Conservation (phyloP, 768 basidiomycete genomes). For the Coprinopsis sp. region DNA sequence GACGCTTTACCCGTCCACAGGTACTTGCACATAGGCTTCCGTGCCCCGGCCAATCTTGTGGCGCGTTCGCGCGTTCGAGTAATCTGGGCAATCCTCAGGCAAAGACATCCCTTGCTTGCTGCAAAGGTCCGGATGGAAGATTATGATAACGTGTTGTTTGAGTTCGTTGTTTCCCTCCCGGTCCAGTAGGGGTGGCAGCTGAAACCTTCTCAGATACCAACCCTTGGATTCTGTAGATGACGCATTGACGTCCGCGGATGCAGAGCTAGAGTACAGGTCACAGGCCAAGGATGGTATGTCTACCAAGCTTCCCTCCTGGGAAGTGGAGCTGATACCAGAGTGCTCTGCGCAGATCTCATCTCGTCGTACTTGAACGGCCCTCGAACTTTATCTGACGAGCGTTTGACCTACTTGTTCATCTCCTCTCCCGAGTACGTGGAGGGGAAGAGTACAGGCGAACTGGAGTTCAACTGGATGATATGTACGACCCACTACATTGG, state of each 20-base stretch:
- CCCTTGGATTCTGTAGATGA: slow-evolving; percentile 38
- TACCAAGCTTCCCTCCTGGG: not conserved
- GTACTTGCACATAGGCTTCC: slow-evolving; percentile 76
- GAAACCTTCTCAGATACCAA: slow-evolving; percentile 36
- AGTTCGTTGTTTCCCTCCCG: slow-evolving; percentile 36
- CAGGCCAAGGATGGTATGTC: slow-evolving; percentile 52
- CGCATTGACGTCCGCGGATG: slow-evolving; percentile 44
- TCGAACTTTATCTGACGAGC: slow-evolving; percentile 61
- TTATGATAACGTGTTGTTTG: slow-evolving; percentile 63
- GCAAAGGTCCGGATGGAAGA: slow-evolving; percentile 53
- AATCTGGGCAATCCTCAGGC: slow-evolving; percentile 70
- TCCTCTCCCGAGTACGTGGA: slow-evolving; percentile 12
- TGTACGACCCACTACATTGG: slow-evolving; percentile 80
- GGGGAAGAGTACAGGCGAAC: slow-evolving; percentile 12
- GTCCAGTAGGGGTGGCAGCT: not conserved
- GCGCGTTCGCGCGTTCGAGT: slow-evolving; percentile 43
- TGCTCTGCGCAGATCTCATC: slow-evolving; percentile 60
- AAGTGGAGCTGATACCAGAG: not conserved
- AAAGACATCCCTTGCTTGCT: slow-evolving; percentile 69
- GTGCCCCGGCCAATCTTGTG: slow-evolving; percentile 40
- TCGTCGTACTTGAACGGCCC: slow-evolving; percentile 73
- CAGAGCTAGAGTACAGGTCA: slow-evolving; percentile 44
- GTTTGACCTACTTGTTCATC: slow-evolving; percentile 64
- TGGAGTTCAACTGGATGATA: slow-evolving; percentile 59
- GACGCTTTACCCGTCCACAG: slow-evolving; percentile 42